Evolutionary conservation across 2,329 filamentous ascomycete genomes (phyloP), one percentile per base, ranked within the genome.

Genomic region (Botrytis galanthina): DNA sequence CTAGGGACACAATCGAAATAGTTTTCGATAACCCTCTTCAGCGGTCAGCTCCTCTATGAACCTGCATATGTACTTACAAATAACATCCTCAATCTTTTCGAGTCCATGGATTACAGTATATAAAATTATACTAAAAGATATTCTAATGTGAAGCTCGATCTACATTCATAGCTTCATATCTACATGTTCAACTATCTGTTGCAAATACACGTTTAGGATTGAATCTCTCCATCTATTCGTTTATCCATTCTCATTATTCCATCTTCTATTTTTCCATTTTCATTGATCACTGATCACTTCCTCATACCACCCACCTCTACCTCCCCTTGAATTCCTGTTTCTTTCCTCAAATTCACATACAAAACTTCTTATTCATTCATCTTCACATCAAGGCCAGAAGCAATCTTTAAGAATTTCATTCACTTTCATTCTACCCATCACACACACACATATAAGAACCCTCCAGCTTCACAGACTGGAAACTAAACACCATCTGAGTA

Each of bases 201-300:
- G 3, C 22, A 2, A n/a, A 12, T 18, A 7, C 18, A 1, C 3
- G 1, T 16, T 16, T 12, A 37, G 22, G 3, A 4, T 61, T 61
- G 2, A 61, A 26, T 8, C 10, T 61, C 20, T 37, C 14, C 3
- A 26, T 26, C 12, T 7, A 26, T 8, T 61, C 20, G 12, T 39
- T 59, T 3, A 61, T 61, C 26, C 16, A 37, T 16, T 22, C 18
- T 32, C 57, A 22, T 59, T 2, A 12, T 32, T 35, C 12, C 12
- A 42, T 29, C n/a, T 16, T 32, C 51, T 7, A 18, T 29, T 54
- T 5, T 54, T 8, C 51, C 51, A 18, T 6, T n/a, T 29, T 29
- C 12, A 18, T 18, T n/a, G 0, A 16, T n/a, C 51, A 16, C n/a
- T n/a, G 0, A 14, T n/a, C 51, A 9, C 51, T 29, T 18, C n/a